Evolutionary conservation across 2,329 filamentous ascomycete genomes (phyloP), one percentile per base, ranked within the genome.

Genomic region (Magnaporthiopsis rhizophila): DNA sequence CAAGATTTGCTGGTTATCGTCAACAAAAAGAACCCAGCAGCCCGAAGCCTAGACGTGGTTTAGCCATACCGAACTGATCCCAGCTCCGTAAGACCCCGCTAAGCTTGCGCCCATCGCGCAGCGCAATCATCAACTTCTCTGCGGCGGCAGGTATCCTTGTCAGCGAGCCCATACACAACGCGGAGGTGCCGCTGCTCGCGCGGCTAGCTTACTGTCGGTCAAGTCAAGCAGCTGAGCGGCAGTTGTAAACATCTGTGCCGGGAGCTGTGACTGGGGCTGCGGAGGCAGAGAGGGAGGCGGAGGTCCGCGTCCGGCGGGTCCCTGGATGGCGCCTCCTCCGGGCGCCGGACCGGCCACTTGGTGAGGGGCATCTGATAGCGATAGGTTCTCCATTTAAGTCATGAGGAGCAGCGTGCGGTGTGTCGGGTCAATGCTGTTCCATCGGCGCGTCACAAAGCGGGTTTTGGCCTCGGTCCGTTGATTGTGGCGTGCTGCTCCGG

Each of bases 181-280:
- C 5, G 45, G 21, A 24, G 9, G 45, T 21, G 45, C 9, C 18
- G 8, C 45, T 53, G 21, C 45, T 24, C 21, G 2, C 21, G 45
- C 8, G 2, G 45, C 30, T 13, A 11, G 7, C 90, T 81, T 86
- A 98, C 94, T 99, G 80, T 99, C 95, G 71, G 95, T 98, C 72
- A 99, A 83, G 75, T 99, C 95, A 65, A 99, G 81, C 65, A 99
- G 82, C 80, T 98, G 95, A 64, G 95, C 93, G 38, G 95, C 95
- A 38, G 95, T 99, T 24, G 95, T 96, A 79, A 99, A 99, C 89
- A 98, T 97, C 81, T 99, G 94, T 66, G 93, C 93, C 18, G 91
- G 91, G 56, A 94, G 80, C 77, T 91, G 89, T 68, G 82, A 77
- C 61, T 81, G 79, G 64, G 79, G 76, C 62, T 86, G 83, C 36